Percentiles rank a stretch among this genome's conserved stretches.
Evolutionary conservation across 176 grass and related monocot species (phyloP).

Genomic region (Typha latifolia): DNA sequence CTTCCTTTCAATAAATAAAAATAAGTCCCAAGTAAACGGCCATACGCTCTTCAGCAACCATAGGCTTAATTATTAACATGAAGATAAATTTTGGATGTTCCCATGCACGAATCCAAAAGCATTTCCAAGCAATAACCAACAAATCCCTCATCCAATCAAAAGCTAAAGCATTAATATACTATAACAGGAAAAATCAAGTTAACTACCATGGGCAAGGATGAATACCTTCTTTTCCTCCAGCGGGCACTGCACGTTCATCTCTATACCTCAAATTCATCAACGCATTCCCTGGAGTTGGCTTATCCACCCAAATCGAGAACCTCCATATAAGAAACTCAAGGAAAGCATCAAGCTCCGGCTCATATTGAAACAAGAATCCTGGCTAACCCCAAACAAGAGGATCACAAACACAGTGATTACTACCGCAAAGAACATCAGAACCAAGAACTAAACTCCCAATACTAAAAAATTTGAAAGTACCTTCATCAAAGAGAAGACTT

Average conservation of each 20-base stretch:
- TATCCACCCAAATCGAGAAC: slow-evolving; percentile 99
- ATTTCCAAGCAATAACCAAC: too few relatives aligned
- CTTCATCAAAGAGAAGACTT: slow-evolving; percentile 96
- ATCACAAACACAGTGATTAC: neutral
- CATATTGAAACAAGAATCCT: slow-evolving; percentile 94
- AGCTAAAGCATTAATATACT: neutral
- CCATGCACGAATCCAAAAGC: too few relatives aligned
- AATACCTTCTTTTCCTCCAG: slow-evolving; percentile 63
- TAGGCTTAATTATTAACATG: too few relatives aligned
- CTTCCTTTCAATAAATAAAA: too few relatives aligned
- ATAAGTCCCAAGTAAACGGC: too few relatives aligned
- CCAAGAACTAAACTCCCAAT: neutral
- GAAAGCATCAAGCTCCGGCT: slow-evolving; percentile 93
- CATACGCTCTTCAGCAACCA: too few relatives aligned
- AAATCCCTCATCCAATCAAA: neutral
- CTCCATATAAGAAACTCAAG: slow-evolving; percentile 96
- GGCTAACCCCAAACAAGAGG: slow-evolving; percentile 59
- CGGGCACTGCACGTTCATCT: slow-evolving; percentile 58
- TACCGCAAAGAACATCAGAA: slow-evolving; percentile 1
- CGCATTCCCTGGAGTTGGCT: slow-evolving; percentile 89
- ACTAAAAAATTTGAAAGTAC: slow-evolving; percentile 20
- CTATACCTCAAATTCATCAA: slow-evolving; percentile 96
- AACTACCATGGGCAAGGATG: neutral
- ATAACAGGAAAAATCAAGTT: neutral
- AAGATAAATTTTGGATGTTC: too few relatives aligned